Base-by-base conservation (phyloP, 805 yeast genomes). In the Pichia sporocuriosa region DNA sequence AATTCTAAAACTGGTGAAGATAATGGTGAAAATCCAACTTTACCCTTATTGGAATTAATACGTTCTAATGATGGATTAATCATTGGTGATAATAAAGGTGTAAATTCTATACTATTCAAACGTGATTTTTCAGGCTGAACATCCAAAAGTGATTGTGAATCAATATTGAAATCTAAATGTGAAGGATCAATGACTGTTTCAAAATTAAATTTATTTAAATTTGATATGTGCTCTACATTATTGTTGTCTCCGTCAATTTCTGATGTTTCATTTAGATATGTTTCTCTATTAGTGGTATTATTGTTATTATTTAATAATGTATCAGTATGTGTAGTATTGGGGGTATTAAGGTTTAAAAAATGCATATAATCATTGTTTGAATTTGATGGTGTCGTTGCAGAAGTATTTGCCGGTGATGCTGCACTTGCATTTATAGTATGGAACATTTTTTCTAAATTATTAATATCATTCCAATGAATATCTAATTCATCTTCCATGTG, bases 11-110 rank as follows among this genome's bases (percentile, higher is more conserved):
- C 85, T 0, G 88, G 88, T 0, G 85, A 79, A 4, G 87, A 77
- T 51, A 81, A 65, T 0, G 88, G 78, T 21, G 69, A 62, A 54
- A 55, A 64, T 5, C 61, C 57, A 3, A 50, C 42, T 40, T 53
- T 49, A 32, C 47, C 52, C 32, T 30, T 24, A 16, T 27, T 42
- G 11, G 41, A 40, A 33, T 32, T 40, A 5, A 41, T n/a, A 10
- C 40, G 37, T 19, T 70, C 84, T 51, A 69, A 52, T 2, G 85
- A 21, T 6, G 44, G 84, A 3, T 85, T 75, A 9, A 77, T 80
- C 17, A 83, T 79, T 1, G 90, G 90, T 3, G 87, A 79, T 2
- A 79, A 74, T 45, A 82, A 66, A 1, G 90, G 89, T 1, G 89
- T 82, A 58, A 79, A 81, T 25, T 42, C 45, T 6, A 21, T 35